Evolutionary conservation across 2,329 filamentous ascomycete genomes (phyloP).

Genomic region (Botrytis hyacinthi): DNA sequence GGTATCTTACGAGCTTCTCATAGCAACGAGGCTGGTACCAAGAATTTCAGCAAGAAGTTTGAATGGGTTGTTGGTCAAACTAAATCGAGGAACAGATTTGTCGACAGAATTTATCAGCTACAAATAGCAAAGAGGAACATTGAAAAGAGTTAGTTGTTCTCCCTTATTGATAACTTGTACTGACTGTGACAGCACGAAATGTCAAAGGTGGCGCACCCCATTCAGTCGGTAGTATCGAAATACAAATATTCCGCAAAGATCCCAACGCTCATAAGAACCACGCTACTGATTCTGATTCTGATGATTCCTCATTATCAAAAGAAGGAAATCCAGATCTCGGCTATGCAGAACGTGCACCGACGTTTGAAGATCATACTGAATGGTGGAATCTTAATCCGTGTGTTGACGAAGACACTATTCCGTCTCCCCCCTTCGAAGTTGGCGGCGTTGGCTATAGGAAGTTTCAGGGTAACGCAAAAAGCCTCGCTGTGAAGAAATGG

Average conservation of each 20-base stretch:
- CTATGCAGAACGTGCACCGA: constrained; percentile 23
- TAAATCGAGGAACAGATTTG: not conserved
- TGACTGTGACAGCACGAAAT: not conserved
- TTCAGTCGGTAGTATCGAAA: constrained; percentile 19
- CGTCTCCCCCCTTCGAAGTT: constrained; percentile 29
- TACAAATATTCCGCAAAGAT: constrained; percentile 22
- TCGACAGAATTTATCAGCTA: constrained; percentile 20
- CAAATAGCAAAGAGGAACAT: constrained; percentile 23
- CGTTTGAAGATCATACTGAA: constrained; percentile 23
- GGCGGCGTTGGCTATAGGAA: constrained; percentile 22
- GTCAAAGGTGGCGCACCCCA: constrained; percentile 2
- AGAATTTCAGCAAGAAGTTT: not conserved
- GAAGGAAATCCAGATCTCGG: not conserved
- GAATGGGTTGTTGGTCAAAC: not conserved
- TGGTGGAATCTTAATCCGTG: constrained; percentile 28
- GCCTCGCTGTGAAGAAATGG: constrained; percentile 23
- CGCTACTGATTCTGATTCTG: not conserved
- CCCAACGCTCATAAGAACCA: not conserved
- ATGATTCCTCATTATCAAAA: constrained; percentile 1
- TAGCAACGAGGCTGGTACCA: constrained; percentile 6
- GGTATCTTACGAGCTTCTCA: constrained; percentile 32
- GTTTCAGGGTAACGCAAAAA: constrained; percentile 15
- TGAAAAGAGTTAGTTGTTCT: constrained; percentile 18
- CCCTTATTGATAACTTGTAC: not conserved
- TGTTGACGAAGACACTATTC: constrained; percentile 10